Conservation (phyloP, 257 asterid species). For the Solanum paucissectum region DNA sequence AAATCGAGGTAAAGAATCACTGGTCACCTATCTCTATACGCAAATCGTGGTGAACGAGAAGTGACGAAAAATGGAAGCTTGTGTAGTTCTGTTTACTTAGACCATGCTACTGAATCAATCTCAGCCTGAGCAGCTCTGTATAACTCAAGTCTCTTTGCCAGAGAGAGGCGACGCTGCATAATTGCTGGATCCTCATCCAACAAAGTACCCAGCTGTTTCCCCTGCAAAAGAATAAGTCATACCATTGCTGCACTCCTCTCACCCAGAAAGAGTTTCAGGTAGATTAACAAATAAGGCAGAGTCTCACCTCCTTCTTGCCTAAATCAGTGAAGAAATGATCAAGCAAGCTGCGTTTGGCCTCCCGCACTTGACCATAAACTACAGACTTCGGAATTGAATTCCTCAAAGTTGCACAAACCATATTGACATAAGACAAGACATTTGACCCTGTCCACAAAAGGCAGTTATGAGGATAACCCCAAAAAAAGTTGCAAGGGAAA, state of each 20-base stretch:
- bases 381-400: constrained; percentile 75
- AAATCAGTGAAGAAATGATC: constrained; percentile 58
- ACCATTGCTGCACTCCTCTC: neutral
- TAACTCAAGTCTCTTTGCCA: constrained; percentile 64
- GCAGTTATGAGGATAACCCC: neutral
- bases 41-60: neutral
- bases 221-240: constrained; percentile 17
- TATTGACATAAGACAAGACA: constrained; percentile 60
- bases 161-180: constrained; percentile 52
- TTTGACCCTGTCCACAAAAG: constrained; percentile 35
- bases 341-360: constrained; percentile 67
- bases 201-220: constrained; percentile 39
- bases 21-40: neutral
- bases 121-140: constrained; percentile 66
- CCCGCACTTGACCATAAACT: constrained; percentile 74
- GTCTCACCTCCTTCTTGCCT: constrained; percentile 59
- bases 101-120: constrained; percentile 70
- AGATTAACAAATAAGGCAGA: neutral
- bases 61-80: neutral
- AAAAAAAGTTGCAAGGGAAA: neutral
- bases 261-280: neutral
- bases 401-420: constrained; percentile 55
- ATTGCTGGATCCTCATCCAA: constrained; percentile 77
- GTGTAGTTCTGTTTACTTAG: constrained; percentile 22
- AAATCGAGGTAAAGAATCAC: constrained; percentile 11